These are phyloP conservation scores for Pythium sukuiense DNA, from an alignment of 352 stramenopile species.

Conservation along the genomic window DNA sequence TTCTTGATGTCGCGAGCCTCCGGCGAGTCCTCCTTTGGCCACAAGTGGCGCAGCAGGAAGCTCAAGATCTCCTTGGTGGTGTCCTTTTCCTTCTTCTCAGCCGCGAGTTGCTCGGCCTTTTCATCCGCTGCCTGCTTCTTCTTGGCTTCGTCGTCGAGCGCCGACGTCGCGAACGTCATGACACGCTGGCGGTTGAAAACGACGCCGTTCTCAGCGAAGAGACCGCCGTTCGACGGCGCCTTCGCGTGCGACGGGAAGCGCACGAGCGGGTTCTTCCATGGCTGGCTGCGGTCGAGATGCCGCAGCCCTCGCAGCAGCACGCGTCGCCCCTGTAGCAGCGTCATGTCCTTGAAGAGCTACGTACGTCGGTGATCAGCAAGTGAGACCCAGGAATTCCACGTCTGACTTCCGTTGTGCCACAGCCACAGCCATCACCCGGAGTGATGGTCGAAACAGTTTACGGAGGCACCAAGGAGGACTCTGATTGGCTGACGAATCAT, in stretches of 20 bases:
- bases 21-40: slow-evolving; percentile 32
- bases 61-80: slow-evolving; percentile 37
- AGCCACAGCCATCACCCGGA: background rate
- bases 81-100: slow-evolving; percentile 25
- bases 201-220: background rate
- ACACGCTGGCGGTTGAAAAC: slow-evolving; percentile 6
- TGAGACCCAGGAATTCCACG: background rate
- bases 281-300: slow-evolving; percentile 28
- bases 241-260: background rate
- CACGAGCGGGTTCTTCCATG: slow-evolving; percentile 22
- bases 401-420: slow-evolving; percentile 1
- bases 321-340: slow-evolving; percentile 24
- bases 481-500: slow-evolving; percentile 1
- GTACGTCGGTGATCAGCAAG: slow-evolving; percentile 4
- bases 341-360: slow-evolving; percentile 10
- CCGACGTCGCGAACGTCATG: slow-evolving; percentile 26
- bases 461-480: background rate
- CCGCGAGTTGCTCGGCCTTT: slow-evolving; percentile 16
- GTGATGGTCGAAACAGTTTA: background rate
- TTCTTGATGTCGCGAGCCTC: slow-evolving; percentile 43
- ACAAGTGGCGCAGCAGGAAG: slow-evolving; percentile 38
- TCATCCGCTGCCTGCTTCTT: slow-evolving; percentile 20
- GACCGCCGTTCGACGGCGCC: background rate
- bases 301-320: slow-evolving; percentile 29
- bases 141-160: slow-evolving; percentile 23